A percentile compares a stretch with the other conserved stretches of the same genome.
Evolutionary conservation across 305 asterid species (phyloP).

Genomic region (Solanum hybrid): DNA sequence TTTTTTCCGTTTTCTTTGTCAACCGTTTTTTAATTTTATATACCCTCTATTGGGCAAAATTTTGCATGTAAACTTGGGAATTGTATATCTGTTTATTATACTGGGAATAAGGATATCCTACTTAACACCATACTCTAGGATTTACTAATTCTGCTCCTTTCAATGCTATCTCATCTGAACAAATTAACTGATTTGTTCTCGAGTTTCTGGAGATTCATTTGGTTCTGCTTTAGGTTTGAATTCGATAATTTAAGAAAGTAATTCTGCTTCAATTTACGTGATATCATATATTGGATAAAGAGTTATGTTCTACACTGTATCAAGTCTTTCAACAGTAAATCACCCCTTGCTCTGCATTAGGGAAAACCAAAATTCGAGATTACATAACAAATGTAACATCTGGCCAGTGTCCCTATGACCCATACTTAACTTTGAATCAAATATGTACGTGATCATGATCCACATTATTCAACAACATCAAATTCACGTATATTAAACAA

Average conservation of each 20-base stretch:
- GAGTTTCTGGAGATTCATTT: not conserved
- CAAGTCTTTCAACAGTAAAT: not conserved
- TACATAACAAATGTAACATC: not conserved
- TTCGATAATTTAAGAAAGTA: not conserved
- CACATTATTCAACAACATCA: not conserved
- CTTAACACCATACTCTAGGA: not conserved
- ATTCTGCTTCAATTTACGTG: not conserved
- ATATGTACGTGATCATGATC: not conserved
- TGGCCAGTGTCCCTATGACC: not conserved
- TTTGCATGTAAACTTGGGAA: slow-evolving; percentile 4
- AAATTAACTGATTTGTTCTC: not conserved
- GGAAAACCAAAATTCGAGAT: not conserved
- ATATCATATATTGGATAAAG: not conserved
- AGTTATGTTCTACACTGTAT: not conserved
- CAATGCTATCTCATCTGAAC: not conserved
- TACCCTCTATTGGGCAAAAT: slow-evolving; percentile 3
- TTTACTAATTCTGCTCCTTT: not conserved
- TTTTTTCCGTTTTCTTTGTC: not conserved
- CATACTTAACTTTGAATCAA: not conserved
- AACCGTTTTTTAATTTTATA: not conserved
- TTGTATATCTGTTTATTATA: not conserved
- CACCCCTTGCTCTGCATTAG: not conserved
- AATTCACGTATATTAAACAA: not conserved
- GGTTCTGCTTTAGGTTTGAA: not conserved
- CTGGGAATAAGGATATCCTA: not conserved